Base-by-base conservation (phyloP, 2,329 filamentous ascomycete species). In the Dactylellina sp. region DNA sequence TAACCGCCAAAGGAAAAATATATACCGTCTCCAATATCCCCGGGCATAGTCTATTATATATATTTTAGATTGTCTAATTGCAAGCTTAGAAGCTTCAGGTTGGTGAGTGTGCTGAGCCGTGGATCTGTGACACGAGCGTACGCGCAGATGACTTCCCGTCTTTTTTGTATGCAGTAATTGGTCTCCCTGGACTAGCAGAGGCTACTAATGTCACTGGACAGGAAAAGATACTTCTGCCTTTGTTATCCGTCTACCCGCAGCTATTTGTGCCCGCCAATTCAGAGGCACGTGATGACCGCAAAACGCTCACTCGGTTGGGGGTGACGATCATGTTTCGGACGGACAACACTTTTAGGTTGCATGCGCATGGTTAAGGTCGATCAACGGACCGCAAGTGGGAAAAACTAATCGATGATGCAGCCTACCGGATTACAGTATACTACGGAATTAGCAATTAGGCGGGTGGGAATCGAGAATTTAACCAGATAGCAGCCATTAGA, bases 251-350 rank as follows among this genome's bases (percentile, higher is more conserved):
- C 40, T 59, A 47, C 39, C 59, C 57, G 57, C 46, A 25, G 37
- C 60, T 39, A 49, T 25, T 49, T 57, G 46, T 47, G 46, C 53
- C 53, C 39, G 32, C 47, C 52, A 52, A 35, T 53, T 50, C 20
- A 46, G 24, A 14, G n/a, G 42, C 63, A 66, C 63, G 64, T 56
- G 64, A 70, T 44, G 7, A 5, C 12, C 39, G 3, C 50, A 25
- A 53, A 55, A 20, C 12, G 16, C n/a, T 14, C 28, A 32, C 5
- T 24, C 55, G 53, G 52, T 53, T 60, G 59, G 63, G 39, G 42
- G 1, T 39, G 59, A 25, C 42, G 57, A 63, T 71, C 66, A 20
- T 71, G 66, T 63, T 53, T 71, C 57, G 66, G 57, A 52, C n/a
- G 49, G 49, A 35, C 66, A 71, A 71, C 65, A 63, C 57, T 16